Conservation (phyloP, 106 monocot species). For the Vanilla planifolia region DNA sequence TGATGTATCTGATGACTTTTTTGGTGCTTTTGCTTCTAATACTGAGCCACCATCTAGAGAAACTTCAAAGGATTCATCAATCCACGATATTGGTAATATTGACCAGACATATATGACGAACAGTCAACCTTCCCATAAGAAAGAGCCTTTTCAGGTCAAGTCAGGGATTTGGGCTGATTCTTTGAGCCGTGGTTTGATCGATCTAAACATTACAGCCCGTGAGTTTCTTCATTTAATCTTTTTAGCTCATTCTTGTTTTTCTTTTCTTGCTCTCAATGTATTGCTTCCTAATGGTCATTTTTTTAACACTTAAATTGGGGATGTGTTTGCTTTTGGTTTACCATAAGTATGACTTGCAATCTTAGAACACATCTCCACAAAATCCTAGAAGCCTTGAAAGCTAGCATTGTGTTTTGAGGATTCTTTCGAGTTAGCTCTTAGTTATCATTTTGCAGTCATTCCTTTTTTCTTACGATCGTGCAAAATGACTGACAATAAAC, state of each 20-base stretch:
- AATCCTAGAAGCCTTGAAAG: too few species aligned
- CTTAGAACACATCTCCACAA: too few species aligned
- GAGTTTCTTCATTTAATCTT: constrained; percentile 30
- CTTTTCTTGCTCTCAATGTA: too few species aligned
- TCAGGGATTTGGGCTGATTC: constrained; percentile 99
- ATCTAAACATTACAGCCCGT: constrained; percentile 81
- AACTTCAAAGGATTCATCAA: constrained; percentile 10
- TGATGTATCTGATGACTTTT: constrained; percentile 60
- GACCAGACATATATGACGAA: constrained; percentile 11
- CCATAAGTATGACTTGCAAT: too few species aligned
- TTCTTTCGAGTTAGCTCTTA: too few species aligned
- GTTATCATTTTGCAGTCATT: too few species aligned
- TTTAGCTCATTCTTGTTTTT: neutral
- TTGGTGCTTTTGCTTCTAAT: constrained; percentile 56
- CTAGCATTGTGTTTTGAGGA: too few species aligned
- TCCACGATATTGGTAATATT: neutral
- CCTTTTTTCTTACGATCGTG: too few species aligned
- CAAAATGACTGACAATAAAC: too few species aligned
- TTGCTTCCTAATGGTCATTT: neutral
- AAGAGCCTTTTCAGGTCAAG: constrained; percentile 67
- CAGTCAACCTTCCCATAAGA: constrained; percentile 30
- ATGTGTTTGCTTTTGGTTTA: too few species aligned
- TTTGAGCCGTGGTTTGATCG: constrained; percentile 85
- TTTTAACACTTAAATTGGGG: too few species aligned
- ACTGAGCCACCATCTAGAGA: constrained; percentile 14